These are phyloP conservation scores for Syzygium aqueum DNA, from an alignment of 345 rosid genomes.

Conservation along the genomic window DNA sequence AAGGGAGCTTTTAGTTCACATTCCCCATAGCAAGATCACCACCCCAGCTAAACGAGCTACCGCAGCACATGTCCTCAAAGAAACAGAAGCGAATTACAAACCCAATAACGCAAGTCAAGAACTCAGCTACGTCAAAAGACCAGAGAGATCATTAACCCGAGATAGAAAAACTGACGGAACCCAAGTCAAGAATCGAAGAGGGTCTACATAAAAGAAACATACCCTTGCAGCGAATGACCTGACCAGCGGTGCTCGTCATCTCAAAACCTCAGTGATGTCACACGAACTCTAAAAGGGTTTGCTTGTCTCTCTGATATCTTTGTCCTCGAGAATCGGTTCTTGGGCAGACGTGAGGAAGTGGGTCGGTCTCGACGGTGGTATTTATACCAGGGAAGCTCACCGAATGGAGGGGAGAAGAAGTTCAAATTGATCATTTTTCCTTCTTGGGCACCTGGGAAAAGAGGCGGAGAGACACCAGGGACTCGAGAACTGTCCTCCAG, in stretches of 20 bases:
- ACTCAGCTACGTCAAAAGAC: not conserved
- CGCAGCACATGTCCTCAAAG: not conserved
- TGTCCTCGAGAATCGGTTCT: not conserved
- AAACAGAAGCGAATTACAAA: not conserved
- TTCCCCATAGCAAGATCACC: not conserved
- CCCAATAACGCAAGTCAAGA: not conserved
- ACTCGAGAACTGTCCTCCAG: not conserved
- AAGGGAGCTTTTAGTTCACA: not conserved
- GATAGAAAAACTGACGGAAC: not conserved
- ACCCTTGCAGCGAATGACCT: slow-evolving; percentile 38
- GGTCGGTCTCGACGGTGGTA: not conserved
- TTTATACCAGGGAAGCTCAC: not conserved
- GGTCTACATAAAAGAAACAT: not conserved
- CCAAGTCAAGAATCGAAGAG: not conserved
- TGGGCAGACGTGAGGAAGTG: not conserved
- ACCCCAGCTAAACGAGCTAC: not conserved
- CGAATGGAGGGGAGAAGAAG: not conserved
- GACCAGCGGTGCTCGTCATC: slow-evolving; percentile 21
- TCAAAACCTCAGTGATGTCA: not conserved
- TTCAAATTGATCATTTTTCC: not conserved
- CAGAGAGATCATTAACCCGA: not conserved
- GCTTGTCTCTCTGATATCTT: not conserved
- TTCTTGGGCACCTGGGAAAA: not conserved
- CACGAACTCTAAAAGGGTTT: not conserved
- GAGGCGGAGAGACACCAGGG: not conserved